phyloP scores from a whole-genome alignment of 1,284 basidiomycete species.

The Peniophora sp. region DNA sequence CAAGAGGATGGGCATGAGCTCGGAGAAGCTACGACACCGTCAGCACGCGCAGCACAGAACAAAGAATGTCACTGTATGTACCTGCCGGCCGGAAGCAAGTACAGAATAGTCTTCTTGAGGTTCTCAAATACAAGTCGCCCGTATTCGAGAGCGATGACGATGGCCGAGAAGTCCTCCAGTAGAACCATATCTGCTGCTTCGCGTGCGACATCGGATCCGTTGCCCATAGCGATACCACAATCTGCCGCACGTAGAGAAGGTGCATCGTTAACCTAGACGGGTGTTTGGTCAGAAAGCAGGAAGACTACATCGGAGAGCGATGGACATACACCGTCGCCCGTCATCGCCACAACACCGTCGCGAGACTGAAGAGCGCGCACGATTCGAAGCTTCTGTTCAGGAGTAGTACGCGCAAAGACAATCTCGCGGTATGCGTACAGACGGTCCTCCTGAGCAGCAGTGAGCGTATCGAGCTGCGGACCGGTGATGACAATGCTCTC shows the following conservation, averaged over 20 bases:
- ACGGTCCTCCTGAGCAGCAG: slow-evolving; percentile 38
- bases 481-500: slow-evolving; percentile 44
- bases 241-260: slow-evolving; percentile 52
- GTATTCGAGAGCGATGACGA: slow-evolving; percentile 43
- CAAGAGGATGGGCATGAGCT: slow-evolving; percentile 62
- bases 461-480: slow-evolving; percentile 39
- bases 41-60: background rate
- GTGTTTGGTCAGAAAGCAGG: too few relatives aligned
- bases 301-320: too few relatives aligned
- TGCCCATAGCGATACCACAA: slow-evolving; percentile 48
- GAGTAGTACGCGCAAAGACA: slow-evolving; percentile 69
- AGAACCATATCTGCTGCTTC: slow-evolving; percentile 42
- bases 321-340: slow-evolving; percentile 24
- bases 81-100: slow-evolving; percentile 39
- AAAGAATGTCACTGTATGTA: slow-evolving; percentile 8
- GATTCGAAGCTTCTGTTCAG: slow-evolving; percentile 67
- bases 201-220: slow-evolving; percentile 42
- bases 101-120: slow-evolving; percentile 46
- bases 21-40: slow-evolving; percentile 38
- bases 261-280: slow-evolving; percentile 69
- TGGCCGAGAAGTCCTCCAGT: slow-evolving; percentile 41
- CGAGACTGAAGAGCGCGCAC: slow-evolving; percentile 53
- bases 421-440: slow-evolving; percentile 54
- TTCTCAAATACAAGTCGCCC: slow-evolving; percentile 65
- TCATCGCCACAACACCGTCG: slow-evolving; percentile 45